A percentile compares a stretch with the other conserved stretches of the same genome.
phyloP scores from a whole-genome alignment of 2,329 filamentous ascomycete species.

The Aspergillus caelatus region DNA sequence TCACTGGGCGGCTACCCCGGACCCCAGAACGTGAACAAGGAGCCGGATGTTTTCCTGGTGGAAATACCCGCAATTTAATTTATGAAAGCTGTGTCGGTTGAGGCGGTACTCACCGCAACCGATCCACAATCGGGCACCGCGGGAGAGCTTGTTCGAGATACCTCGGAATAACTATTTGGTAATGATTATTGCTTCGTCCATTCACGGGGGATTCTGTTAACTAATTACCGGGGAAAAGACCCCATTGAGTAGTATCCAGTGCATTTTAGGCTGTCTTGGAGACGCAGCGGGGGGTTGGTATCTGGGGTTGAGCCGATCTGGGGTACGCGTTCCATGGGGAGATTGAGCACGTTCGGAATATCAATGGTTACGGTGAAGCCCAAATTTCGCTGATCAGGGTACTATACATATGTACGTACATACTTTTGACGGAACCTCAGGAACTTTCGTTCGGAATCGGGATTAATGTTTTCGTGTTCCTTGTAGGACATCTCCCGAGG shows the following conservation, averaged over 20 bases:
- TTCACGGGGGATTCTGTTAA: background rate
- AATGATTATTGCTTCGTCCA: background rate
- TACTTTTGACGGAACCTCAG: background rate
- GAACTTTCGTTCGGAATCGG: background rate
- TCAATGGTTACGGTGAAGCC: background rate
- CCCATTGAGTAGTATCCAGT: background rate
- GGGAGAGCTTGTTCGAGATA: background rate
- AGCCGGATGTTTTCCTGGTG: background rate
- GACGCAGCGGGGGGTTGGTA: background rate
- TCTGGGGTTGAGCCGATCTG: conserved; percentile 3
- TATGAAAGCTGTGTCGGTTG: background rate
- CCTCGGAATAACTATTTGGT: background rate
- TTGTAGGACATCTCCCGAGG: background rate
- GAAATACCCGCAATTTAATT: background rate
- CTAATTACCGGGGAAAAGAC: background rate
- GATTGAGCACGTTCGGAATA: background rate
- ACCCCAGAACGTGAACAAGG: background rate
- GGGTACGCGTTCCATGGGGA: background rate
- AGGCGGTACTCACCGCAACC: background rate
- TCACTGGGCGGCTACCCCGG: conserved; percentile 1
- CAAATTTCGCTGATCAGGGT: background rate
- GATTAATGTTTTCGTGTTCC: background rate
- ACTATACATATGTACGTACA: background rate
- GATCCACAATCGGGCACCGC: background rate
- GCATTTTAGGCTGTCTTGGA: background rate